Evolutionary conservation across 108 stramenopile species (phyloP).

Genomic region (Nitzschia palea): DNA sequence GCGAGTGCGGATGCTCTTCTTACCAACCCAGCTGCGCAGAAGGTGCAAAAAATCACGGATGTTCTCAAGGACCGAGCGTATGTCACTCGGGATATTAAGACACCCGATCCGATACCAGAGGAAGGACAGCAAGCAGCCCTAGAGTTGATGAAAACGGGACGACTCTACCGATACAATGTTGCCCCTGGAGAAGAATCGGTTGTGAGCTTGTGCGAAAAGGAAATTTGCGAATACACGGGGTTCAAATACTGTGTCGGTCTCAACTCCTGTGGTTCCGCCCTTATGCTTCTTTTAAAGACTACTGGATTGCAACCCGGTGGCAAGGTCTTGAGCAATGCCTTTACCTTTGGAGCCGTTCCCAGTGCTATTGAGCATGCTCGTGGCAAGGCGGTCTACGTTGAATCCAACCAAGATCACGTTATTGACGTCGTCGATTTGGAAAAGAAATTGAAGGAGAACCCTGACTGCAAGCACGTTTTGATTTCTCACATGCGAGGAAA

Average conservation of each 20-base stretch:
- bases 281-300: conserved; percentile 81
- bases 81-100: conserved; percentile 75
- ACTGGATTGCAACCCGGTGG: conserved; percentile 74
- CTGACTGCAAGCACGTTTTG: conserved; percentile 76
- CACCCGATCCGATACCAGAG: conserved; percentile 72
- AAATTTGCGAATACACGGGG: conserved; percentile 75
- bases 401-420: conserved; percentile 74
- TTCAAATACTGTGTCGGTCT: conserved; percentile 82
- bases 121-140: conserved; percentile 67
- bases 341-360: conserved; percentile 87
- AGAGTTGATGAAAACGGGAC: conserved; percentile 67
- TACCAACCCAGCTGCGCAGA: conserved; percentile 10
- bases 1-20: conserved; percentile 37
- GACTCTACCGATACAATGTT: conserved; percentile 82
- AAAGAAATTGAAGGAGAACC: conserved; percentile 70
- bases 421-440: conserved; percentile 80
- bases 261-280: conserved; percentile 84
- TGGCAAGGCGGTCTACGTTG: conserved; percentile 86
- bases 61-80: conserved; percentile 37
- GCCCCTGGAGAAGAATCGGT: conserved; percentile 52
- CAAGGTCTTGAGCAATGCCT: conserved; percentile 86
- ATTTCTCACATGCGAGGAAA: conserved; percentile 94
- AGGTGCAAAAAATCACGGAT: neutral
- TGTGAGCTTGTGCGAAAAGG: conserved; percentile 68
- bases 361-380: conserved; percentile 81